Evolutionary conservation across 495 filamentous ascomycete genomes (phyloP), one percentile per base, ranked within the genome.

Genomic region (Penicillium desertorum): DNA sequence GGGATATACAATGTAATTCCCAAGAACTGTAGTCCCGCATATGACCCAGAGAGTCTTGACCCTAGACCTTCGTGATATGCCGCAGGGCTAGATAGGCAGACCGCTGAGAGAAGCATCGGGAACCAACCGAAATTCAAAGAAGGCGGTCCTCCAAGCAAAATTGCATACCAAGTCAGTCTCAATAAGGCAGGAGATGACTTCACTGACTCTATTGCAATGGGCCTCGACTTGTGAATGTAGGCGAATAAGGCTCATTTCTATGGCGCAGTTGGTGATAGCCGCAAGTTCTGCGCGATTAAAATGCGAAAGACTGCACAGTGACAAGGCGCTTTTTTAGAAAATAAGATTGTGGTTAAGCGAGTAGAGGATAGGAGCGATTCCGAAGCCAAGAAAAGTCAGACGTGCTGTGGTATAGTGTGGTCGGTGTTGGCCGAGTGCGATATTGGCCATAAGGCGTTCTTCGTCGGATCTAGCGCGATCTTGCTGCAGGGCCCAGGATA

Each of bases 261-360:
- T 59, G 62, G 68, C 64, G 66, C 73, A 71, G 71, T 76, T 76
- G 73, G 68, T 73, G 70, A 74, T 69, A 71, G 62, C 60, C 61
- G 56, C 57, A 59, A 61, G 54, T 20, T 44, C n/a, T 43, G 51
- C 51, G 39, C 37, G 51, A 57, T 44, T 37, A 51, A 42, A 42
- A 41, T 41, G 49, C 16, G 8, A 41, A 11, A 22, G 17, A 41
- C 46, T 66, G 63, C 61, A 59, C 37, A 36, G 56, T 58, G 51
- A 62, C 54, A 37, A 64, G 56, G 39, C 51, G 45, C 44, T 58
- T 10, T 37, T 45, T 29, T 30, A 23, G 3, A 23, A 23, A 8
- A 39, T 39, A 19, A 47, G 16, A 37, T 20, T 41, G 16, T 39
- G 22, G 6, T 34, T 44, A 29, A 12, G 27, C 30, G 42, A 56